These are phyloP conservation scores for Suhomyces xylopsoci DNA, from an alignment of 805 yeast species.

Conservation along the genomic window DNA sequence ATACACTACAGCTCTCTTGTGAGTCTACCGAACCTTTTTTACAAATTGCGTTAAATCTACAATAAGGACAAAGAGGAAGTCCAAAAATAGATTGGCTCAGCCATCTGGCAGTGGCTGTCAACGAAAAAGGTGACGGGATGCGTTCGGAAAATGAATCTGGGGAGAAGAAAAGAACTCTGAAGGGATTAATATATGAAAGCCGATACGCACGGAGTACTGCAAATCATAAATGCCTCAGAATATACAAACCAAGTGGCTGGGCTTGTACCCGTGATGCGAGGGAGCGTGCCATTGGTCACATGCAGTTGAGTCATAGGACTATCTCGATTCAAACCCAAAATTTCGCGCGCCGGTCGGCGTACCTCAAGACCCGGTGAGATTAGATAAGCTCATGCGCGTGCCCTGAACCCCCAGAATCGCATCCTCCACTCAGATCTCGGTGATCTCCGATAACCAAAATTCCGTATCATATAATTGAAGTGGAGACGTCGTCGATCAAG, in stretches of 20 bases:
- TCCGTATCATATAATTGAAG: not conserved
- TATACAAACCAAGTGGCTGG: not conserved
- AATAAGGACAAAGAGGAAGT: not conserved
- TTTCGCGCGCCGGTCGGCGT: not conserved
- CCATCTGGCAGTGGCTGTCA: not conserved
- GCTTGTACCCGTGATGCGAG: not conserved
- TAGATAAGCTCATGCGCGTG: not conserved
- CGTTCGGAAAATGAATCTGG: not conserved
- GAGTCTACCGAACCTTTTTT: not conserved
- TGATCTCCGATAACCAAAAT: constrained; percentile 1
- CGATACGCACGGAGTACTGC: not conserved
- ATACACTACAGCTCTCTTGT: not conserved
- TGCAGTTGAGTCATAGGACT: not conserved
- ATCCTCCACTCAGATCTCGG: not conserved
- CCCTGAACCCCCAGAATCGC: not conserved
- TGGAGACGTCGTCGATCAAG: not conserved
- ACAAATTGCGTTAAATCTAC: not conserved
- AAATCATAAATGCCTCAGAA: not conserved
- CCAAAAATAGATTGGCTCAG: not conserved
- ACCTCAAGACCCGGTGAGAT: not conserved
- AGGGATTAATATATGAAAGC: not conserved
- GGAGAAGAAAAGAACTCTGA: not conserved
- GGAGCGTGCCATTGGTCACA: not conserved
- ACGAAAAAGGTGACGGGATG: not conserved
- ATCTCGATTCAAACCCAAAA: not conserved